These are phyloP conservation scores for Phlebiopsis gigantea DNA, from an alignment of 768 basidiomycete genomes.

Conservation along the genomic window DNA sequence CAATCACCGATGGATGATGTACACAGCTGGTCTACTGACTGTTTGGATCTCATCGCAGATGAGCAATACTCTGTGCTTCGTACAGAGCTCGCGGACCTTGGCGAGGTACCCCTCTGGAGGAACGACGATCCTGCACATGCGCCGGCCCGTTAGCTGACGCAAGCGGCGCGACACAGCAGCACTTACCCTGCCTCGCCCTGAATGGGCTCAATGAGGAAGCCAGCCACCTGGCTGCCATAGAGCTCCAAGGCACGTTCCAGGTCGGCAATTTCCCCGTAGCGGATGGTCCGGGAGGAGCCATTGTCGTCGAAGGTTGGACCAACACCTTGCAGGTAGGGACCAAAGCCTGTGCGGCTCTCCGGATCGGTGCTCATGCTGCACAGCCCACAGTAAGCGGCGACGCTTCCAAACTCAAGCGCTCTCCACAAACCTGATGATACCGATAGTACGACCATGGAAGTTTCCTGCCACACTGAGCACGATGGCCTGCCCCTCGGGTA, in stretches of 20 bases:
- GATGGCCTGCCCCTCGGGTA: slow-evolving; percentile 76
- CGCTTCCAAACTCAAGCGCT: neutral
- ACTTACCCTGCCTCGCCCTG: slow-evolving; percentile 97
- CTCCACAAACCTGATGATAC: slow-evolving; percentile 64
- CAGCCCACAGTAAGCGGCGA: slow-evolving; percentile 8
- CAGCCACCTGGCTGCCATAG: slow-evolving; percentile 80
- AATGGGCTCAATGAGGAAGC: slow-evolving; percentile 95
- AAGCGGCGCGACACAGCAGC: neutral
- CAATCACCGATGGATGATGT: slow-evolving; percentile 6
- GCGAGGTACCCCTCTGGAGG: slow-evolving; percentile 84
- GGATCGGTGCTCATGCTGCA: slow-evolving; percentile 91
- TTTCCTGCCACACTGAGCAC: slow-evolving; percentile 84
- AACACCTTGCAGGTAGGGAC: slow-evolving; percentile 82
- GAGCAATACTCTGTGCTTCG: slow-evolving; percentile 88
- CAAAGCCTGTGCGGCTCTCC: slow-evolving; percentile 81
- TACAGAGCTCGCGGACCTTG: slow-evolving; percentile 76
- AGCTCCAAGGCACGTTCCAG: slow-evolving; percentile 75
- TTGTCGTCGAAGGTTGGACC: slow-evolving; percentile 68
- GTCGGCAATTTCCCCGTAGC: slow-evolving; percentile 81
- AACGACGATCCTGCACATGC: slow-evolving; percentile 70
- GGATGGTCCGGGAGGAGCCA: slow-evolving; percentile 52
- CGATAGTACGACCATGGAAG: slow-evolving; percentile 93
- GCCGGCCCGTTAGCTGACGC: neutral
- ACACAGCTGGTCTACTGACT: slow-evolving; percentile 32
- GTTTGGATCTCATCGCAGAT: slow-evolving; percentile 99